These are phyloP conservation scores for Zygosaccharomyces sapae DNA, from an alignment of 1,139 yeast genomes.

Conservation along the genomic window DNA sequence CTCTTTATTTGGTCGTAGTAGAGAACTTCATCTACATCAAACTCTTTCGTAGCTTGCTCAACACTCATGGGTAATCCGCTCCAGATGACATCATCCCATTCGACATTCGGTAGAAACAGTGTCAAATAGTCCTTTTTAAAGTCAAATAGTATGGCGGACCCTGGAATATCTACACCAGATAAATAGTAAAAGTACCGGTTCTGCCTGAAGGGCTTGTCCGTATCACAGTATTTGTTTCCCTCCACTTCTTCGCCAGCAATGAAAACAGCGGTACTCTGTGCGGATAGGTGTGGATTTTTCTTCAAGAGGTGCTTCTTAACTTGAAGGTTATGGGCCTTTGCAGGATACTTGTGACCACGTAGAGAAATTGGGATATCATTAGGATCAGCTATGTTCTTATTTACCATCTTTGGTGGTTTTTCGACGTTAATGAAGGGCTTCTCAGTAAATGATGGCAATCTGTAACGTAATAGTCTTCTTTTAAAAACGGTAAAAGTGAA, in stretches of 20 bases:
- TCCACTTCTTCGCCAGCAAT: constrained; percentile 65
- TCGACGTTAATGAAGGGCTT: neutral
- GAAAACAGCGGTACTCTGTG: constrained; percentile 42
- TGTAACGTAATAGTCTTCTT: constrained; percentile 3
- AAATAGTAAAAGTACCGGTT: constrained; percentile 85
- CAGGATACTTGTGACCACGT: constrained; percentile 51
- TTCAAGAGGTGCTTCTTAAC: constrained; percentile 39
- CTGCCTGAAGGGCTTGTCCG: constrained; percentile 74
- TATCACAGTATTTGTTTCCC: constrained; percentile 75
- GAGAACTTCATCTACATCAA: constrained; percentile 77
- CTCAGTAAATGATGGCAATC: neutral
- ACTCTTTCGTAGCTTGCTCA: constrained; percentile 61
- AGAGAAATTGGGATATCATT: constrained; percentile 28
- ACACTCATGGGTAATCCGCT: constrained; percentile 75
- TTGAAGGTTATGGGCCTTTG: constrained; percentile 57
- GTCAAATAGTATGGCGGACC: constrained; percentile 63
- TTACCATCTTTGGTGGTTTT: constrained; percentile 2
- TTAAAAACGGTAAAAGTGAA: constrained; percentile 7
- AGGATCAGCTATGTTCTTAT: constrained; percentile 10
- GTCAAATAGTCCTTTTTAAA: constrained; percentile 53
- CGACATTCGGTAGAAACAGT: constrained; percentile 76
- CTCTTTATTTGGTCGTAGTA: constrained; percentile 49
- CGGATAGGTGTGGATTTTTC: constrained; percentile 25
- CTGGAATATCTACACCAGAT: constrained; percentile 81
- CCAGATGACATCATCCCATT: constrained; percentile 93